Evolutionary conservation across 805 yeast genomes (phyloP), one percentile per base, ranked within the genome.

Genomic region (Candida nitratophila): DNA sequence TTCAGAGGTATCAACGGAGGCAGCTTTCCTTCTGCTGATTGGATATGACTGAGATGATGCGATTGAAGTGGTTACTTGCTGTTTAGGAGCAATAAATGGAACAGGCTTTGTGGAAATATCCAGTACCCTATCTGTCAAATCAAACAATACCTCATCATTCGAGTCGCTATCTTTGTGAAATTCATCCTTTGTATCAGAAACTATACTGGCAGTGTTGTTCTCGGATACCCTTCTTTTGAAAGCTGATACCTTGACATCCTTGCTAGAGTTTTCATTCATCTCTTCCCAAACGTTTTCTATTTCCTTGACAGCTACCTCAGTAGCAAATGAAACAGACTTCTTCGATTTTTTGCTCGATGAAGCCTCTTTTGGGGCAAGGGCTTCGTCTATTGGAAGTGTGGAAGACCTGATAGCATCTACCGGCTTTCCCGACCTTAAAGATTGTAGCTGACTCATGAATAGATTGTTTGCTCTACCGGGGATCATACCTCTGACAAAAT

Each of bases 281-380:
- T 69, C 69, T 27, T 69, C 70, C 54, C 81, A 77, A 3, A 79
- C 66, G 49, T 78, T 75, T 40, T 77, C 83, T 40, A 83, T 69
- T 45, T 78, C 79, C 48, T 79, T 81, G 11, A 83, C 73, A 38
- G 79, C 76, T 29, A 79, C 65, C 2, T 63, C 63, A 1, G 69
- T 68, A 0, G 80, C 69, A 61, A 82, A 83, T 16, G 71, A 59
- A 10, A 83, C 87, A 2, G 74, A 61, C 51, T 77, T 79, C 17
- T 20, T 39, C 5, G n/a, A 30, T 24, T 33, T 42, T 41, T 26
- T 3, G 21, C 42, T 46, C 20, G 24, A 20, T 8, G 26, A 4
- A 20, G 19, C n/a, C 30, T 24, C 26, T 31, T 39, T 20, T 26
- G 19, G 16, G 10, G 27, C 10, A 24, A 24, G 27, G 20, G 27